These are phyloP conservation scores for Tricharina praecox DNA, from an alignment of 495 filamentous ascomycete genomes.

Conservation along the genomic window DNA sequence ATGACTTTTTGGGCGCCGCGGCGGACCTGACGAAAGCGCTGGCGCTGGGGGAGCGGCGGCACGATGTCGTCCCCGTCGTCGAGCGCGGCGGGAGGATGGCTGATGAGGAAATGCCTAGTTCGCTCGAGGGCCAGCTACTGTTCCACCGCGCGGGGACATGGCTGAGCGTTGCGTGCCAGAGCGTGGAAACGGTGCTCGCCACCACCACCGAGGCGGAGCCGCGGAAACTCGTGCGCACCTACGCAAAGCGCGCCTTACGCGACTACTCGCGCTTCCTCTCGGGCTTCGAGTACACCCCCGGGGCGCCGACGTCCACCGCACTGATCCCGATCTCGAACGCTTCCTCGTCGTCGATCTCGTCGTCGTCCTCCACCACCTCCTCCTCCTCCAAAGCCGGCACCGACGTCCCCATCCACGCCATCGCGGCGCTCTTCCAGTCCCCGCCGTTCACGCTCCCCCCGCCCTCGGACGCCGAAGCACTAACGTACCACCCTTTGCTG, in stretches of 20 bases:
- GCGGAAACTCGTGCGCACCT: constrained; percentile 45
- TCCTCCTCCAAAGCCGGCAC: constrained; percentile 10
- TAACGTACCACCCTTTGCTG: constrained; percentile 64
- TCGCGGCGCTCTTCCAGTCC: constrained; percentile 40
- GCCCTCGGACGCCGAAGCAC: constrained; percentile 37
- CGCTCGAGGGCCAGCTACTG: constrained; percentile 52
- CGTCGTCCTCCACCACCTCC: constrained; percentile 9
- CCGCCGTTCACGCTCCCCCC: constrained; percentile 40
- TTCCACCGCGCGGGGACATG: constrained; percentile 65
- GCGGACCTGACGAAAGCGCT: constrained; percentile 50
- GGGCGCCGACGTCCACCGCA: constrained; percentile 36
- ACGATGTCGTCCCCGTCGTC: constrained; percentile 34
- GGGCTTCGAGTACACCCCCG: constrained; percentile 58
- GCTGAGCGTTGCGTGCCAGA: constrained; percentile 48
- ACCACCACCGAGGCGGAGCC: constrained; percentile 35
- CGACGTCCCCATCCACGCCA: constrained; percentile 29
- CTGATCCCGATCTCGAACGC: constrained; percentile 8
- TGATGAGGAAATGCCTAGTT: constrained; percentile 54
- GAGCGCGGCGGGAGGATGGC: constrained; percentile 32
- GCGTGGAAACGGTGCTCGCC: constrained; percentile 33
- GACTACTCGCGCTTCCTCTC: constrained; percentile 54
- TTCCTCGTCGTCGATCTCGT: constrained; percentile 4
- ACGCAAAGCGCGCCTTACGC: constrained; percentile 55
- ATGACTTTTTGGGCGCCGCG: constrained; percentile 49
- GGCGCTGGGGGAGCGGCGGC: constrained; percentile 29